Percentiles rank a stretch among this genome's conserved stretches.
Evolutionary conservation across 257 asterid genomes (phyloP).

Genomic region (Scutellaria minor): DNA sequence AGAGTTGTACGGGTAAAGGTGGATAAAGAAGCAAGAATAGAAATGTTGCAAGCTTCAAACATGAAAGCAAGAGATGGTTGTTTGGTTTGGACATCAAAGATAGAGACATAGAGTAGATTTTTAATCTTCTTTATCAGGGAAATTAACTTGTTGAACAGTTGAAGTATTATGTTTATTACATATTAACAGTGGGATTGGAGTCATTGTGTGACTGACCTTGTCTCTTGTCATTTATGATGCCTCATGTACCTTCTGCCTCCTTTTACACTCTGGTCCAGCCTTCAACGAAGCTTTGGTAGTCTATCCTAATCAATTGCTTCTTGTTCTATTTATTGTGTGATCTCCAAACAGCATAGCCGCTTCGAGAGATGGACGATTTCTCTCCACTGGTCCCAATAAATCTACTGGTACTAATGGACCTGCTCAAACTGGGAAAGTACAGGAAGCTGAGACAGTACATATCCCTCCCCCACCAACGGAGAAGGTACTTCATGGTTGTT

Average conservation of each 20-base stretch:
- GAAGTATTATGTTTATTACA: background rate
- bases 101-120: background rate
- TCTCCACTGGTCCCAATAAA: slow-evolving; percentile 51
- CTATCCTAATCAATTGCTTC: slow-evolving; percentile 3
- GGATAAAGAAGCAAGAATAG: background rate
- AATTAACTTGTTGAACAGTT: background rate
- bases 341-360: slow-evolving; percentile 40
- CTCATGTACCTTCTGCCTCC: background rate
- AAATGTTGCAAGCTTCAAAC: slow-evolving; percentile 6
- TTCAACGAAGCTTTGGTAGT: background rate
- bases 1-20: background rate
- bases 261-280: background rate
- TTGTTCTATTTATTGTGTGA: slow-evolving; percentile 14
- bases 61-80: background rate
- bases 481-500: slow-evolving; percentile 59
- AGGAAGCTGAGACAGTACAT: slow-evolving; percentile 87
- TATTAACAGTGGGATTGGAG: background rate
- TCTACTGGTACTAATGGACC: slow-evolving; percentile 49
- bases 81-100: slow-evolving; percentile 2
- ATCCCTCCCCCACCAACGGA: slow-evolving; percentile 83
- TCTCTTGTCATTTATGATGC: background rate
- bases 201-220: slow-evolving; percentile 9
- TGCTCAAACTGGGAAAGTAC: slow-evolving; percentile 57
- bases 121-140: background rate
- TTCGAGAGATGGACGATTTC: slow-evolving; percentile 54